Percentiles rank a stretch among this genome's conserved stretches.
These are phyloP conservation scores for Oenanthe javanica DNA, from an alignment of 140 eudicot species.

Conservation along the genomic window DNA sequence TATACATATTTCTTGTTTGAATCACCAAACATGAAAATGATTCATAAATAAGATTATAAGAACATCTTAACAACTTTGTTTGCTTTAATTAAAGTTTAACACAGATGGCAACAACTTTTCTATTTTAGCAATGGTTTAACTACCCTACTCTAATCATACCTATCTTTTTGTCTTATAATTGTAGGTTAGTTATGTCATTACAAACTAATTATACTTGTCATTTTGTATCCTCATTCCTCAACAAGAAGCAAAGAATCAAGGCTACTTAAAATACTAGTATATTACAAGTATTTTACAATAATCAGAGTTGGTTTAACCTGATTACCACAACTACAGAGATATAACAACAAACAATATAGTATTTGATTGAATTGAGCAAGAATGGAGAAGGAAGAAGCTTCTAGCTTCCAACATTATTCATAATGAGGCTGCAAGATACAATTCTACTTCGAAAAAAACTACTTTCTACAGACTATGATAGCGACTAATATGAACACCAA, in stretches of 20 bases:
- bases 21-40: not conserved
- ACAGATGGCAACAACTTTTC: slow-evolving; percentile 1
- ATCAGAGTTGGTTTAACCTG: slow-evolving; percentile 8
- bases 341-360: not conserved
- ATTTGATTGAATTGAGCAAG: not conserved
- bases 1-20: not conserved
- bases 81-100: slow-evolving; percentile 1
- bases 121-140: slow-evolving; percentile 15
- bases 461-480: not conserved
- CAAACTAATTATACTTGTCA: slow-evolving; percentile 15
- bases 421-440: not conserved
- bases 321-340: slow-evolving; percentile 7
- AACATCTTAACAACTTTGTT: not conserved
- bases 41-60: not conserved
- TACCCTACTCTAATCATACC: slow-evolving; percentile 15
- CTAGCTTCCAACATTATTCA: slow-evolving; percentile 1
- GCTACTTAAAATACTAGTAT: slow-evolving; percentile 1
- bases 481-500: not conserved
- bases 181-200: slow-evolving; percentile 16
- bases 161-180: slow-evolving; percentile 18
- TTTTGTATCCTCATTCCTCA: slow-evolving; percentile 17
- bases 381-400: not conserved
- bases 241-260: slow-evolving; percentile 28
- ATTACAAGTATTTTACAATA: slow-evolving; percentile 12
- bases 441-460: not conserved